Evolutionary conservation across 2,329 filamentous ascomycete species (phyloP), one percentile per base, ranked within the genome.

Genomic region (Talaromyces verruculosus): DNA sequence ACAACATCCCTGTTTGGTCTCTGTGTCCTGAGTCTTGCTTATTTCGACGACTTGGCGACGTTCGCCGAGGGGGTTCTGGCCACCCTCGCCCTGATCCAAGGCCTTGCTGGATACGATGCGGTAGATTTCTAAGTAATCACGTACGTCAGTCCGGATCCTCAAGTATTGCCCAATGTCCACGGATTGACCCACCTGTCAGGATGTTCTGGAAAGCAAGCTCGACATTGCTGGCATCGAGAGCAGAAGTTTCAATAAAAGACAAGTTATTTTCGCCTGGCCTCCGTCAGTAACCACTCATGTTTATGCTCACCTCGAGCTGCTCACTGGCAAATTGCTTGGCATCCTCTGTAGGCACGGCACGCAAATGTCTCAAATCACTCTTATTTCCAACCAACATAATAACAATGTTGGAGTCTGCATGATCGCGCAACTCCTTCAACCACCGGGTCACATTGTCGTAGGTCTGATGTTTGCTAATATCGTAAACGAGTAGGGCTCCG

Each of bases 371-470:
- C 90, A 98, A 91, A 96, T 99, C 95, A 81, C 93, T 98, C 91
- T 99, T 99, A 89, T 99, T 99, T 81, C 95, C 95, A 65, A 98
- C 95, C 75, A 99, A 85, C 95, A 99, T 99, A 79, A 99, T 99
- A 75, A 99, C 93, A 75, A 98, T 97, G 84, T 98, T 98, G 75
- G 93, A 93, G 80, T 99, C 95, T 73, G 95, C 95, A 81, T 99
- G 93, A 78, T 97, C 95, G 75, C 95, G 89, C 77, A 99, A 86
- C 85, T 99, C 95, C 85, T 98, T 99, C 84, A 99, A 84, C 95
- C 95, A 99, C 83, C 96, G 88, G 72, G 93, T 97, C 76, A 99
- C 95, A 79, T 98, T 98, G 83, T 98, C 94, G 81, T 97, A 98
- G 71, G 95, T 98, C 84, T 97, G 93, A 82, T 97, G 93, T 87